A percentile compares a stretch with the other conserved stretches of the same genome.
These are phyloP conservation scores for Euphorbia tirucalli DNA, from an alignment of 345 rosid species.

Conservation along the genomic window DNA sequence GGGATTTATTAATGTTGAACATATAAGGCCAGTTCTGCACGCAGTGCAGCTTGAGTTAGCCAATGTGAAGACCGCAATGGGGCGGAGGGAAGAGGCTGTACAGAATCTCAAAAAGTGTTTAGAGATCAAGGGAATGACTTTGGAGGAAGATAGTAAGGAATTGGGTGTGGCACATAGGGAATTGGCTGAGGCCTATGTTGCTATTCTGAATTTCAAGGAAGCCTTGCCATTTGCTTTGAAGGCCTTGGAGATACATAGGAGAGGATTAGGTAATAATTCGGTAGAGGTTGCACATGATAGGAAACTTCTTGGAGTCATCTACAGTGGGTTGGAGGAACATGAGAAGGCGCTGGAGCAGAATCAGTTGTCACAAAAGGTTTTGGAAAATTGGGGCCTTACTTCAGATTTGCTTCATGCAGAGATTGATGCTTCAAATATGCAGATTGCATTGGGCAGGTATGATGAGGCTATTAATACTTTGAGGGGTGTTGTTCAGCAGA, in stretches of 20 bases:
- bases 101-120: conserved; percentile 67
- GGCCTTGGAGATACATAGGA: conserved; percentile 74
- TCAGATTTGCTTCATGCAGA: conserved; percentile 69
- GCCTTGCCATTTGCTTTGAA: conserved; percentile 68
- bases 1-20: conserved; percentile 41
- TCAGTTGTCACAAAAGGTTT: conserved; percentile 62
- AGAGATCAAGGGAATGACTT: conserved; percentile 68
- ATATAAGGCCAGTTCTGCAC: conserved; percentile 63
- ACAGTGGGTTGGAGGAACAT: conserved; percentile 82
- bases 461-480: conserved; percentile 70
- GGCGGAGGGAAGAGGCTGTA: conserved; percentile 88
- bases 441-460: conserved; percentile 74
- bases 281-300: conserved; percentile 88
- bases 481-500: conserved; percentile 58
- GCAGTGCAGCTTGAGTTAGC: conserved; percentile 81
- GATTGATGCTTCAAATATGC: conserved; percentile 89
- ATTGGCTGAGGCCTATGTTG: conserved; percentile 76
- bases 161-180: conserved; percentile 72
- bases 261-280: conserved; percentile 63
- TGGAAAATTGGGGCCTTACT: conserved; percentile 77
- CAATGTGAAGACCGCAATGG: conserved; percentile 83
- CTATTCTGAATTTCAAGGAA: conserved; percentile 80
- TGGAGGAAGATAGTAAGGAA: conserved; percentile 72
- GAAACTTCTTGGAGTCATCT: conserved; percentile 82
- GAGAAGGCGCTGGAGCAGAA: conserved; percentile 88